Conservation (phyloP, 306 rosid species). For the Vigna nakashimae region DNA sequence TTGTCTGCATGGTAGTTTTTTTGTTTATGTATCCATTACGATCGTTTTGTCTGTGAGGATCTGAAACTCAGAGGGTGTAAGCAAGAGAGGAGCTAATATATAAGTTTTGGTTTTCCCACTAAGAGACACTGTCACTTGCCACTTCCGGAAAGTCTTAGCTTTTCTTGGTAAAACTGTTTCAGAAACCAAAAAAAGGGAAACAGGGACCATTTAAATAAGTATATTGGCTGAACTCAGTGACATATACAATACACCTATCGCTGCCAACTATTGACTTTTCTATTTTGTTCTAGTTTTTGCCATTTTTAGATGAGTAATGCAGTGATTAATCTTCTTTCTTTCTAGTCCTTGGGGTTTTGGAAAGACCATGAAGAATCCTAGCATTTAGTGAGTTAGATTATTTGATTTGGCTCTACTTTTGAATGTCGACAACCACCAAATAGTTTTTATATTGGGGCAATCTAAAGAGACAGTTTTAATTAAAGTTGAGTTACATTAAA, state of each 20-base stretch:
- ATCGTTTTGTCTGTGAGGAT: neutral
- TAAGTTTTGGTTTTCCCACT: neutral
- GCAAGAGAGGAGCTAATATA: neutral
- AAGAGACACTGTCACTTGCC: neutral
- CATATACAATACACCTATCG: neutral
- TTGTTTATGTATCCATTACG: neutral
- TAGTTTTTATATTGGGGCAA: no score
- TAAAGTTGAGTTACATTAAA: no score
- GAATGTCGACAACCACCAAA: no score
- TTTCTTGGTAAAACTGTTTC: neutral
- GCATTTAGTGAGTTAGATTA: neutral
- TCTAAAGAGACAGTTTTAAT: no score
- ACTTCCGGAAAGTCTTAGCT: conserved; percentile 9
- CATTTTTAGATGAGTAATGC: neutral
- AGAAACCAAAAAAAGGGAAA: neutral
- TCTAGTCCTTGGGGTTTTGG: neutral
- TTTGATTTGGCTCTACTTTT: neutral
- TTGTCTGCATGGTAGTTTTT: conserved; percentile 35
- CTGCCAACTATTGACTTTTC: conserved; percentile 6
- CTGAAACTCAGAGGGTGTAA: conserved; percentile 10
- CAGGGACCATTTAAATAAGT: neutral
- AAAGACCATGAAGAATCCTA: neutral
- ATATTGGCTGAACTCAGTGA: neutral
- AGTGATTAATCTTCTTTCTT: conserved; percentile 1
- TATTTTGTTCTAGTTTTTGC: neutral